Evolutionary conservation across 495 filamentous ascomycete species (phyloP).

Genomic region (Talaromyces liani): DNA sequence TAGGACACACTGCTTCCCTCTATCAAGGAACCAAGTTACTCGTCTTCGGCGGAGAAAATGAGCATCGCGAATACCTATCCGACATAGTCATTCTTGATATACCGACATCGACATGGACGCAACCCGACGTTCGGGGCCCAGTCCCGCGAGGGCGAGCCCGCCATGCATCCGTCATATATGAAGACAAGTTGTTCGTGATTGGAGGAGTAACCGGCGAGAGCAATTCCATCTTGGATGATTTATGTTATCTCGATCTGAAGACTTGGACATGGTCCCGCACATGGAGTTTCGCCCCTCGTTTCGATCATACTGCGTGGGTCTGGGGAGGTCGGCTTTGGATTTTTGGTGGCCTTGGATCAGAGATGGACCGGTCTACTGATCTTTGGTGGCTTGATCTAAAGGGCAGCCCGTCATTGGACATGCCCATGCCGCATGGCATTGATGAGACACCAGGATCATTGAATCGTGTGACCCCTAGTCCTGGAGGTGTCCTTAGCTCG

Average conservation of each 20-base stretch:
- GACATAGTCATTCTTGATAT: constrained; percentile 96
- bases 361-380: constrained; percentile 93
- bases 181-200: constrained; percentile 91
- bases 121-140: constrained; percentile 75
- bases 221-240: constrained; percentile 83
- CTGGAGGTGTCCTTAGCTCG: constrained; percentile 32
- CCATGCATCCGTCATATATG: constrained; percentile 89
- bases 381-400: constrained; percentile 96
- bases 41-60: constrained; percentile 96
- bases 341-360: constrained; percentile 87
- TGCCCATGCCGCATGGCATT: constrained; percentile 59
- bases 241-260: constrained; percentile 92
- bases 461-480: constrained; percentile 32
- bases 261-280: constrained; percentile 96
- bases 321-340: constrained; percentile 93
- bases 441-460: constrained; percentile 34
- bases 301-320: constrained; percentile 88
- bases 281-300: constrained; percentile 89
- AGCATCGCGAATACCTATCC: constrained; percentile 88
- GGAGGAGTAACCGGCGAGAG: constrained; percentile 86
- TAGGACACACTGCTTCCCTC: constrained; percentile 90
- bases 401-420: constrained; percentile 75
- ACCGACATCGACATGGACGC: constrained; percentile 86
- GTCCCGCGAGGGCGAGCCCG: constrained; percentile 83
- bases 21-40: constrained; percentile 92